Evolutionary conservation across 139 green algal genomes (phyloP).

Genomic region (Pedinophyceae sp.): DNA sequence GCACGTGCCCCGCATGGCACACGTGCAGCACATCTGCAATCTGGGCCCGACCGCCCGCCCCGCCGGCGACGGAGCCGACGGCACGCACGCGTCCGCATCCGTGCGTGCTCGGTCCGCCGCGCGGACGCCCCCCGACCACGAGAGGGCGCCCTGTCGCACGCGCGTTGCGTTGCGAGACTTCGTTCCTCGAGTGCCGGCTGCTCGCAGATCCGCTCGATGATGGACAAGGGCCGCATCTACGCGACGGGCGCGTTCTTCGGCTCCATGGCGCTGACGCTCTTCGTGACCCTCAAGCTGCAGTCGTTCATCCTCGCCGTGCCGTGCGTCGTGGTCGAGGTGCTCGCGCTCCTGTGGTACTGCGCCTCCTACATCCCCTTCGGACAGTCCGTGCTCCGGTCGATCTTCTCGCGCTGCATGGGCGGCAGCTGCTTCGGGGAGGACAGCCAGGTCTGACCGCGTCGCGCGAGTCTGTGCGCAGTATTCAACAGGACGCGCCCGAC

Average conservation of each 20-base stretch:
- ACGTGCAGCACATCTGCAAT: background rate
- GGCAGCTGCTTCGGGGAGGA: too few species aligned
- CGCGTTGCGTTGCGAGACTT: background rate
- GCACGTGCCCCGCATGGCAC: background rate
- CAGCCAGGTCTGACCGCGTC: too few species aligned
- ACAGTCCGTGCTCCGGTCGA: background rate
- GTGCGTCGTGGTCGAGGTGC: background rate
- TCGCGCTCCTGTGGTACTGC: background rate
- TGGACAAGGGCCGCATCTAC: background rate
- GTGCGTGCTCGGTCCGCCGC: background rate
- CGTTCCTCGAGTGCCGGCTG: background rate
- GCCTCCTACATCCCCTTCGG: slow-evolving; percentile 1
- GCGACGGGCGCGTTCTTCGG: background rate
- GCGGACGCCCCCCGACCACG: background rate
- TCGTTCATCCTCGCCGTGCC: background rate
- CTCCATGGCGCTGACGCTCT: background rate
- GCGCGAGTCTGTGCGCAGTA: too few species aligned
- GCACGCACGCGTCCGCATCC: too few species aligned
- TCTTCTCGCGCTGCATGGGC: background rate
- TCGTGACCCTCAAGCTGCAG: background rate
- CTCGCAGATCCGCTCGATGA: background rate
- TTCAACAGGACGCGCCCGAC: too few species aligned
- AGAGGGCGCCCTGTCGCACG: background rate
- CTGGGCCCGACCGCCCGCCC: background rate
- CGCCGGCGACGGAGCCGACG: too few species aligned